These are phyloP conservation scores for Stephanodiscus triporus DNA, from an alignment of 108 stramenopile species.

Conservation along the genomic window DNA sequence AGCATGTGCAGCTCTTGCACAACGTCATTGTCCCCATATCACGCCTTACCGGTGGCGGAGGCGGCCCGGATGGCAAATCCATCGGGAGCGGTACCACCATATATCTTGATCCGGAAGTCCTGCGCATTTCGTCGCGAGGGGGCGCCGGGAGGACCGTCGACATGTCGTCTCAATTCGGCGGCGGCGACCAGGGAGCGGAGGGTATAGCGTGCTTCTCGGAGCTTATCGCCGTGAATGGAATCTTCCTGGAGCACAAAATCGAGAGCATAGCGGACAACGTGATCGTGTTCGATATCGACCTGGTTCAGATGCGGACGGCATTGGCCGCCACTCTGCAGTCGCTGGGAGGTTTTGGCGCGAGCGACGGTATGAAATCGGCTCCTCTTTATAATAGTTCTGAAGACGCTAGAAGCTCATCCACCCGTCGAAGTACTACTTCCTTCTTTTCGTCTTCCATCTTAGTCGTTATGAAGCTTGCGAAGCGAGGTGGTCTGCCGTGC, in stretches of 20 bases:
- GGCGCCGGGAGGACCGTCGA: conserved; percentile 38
- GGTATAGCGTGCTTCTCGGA: conserved; percentile 86
- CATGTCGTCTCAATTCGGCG: conserved; percentile 28
- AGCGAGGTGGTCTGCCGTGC: conserved; percentile 79
- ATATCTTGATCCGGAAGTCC: conserved; percentile 68
- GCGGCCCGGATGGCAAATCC: conserved; percentile 23
- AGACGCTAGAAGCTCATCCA: conserved; percentile 29
- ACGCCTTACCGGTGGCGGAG: conserved; percentile 44
- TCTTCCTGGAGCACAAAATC: conserved; percentile 85
- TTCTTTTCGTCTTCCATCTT: conserved; percentile 29
- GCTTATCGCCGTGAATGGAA: conserved; percentile 56
- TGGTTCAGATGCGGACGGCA: conserved; percentile 73
- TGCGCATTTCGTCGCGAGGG: conserved; percentile 65
- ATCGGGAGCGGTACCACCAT: conserved; percentile 64
- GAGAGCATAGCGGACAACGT: conserved; percentile 80
- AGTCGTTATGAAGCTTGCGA: conserved; percentile 80
- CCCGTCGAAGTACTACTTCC: conserved; percentile 17
- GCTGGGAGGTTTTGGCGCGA: conserved; percentile 34
- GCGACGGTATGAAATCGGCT: conserved; percentile 15
- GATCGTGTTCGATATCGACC: conserved; percentile 86
- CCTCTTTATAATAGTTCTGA: conserved; percentile 50
- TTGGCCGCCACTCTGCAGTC: conserved; percentile 67
- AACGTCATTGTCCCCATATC: conserved; percentile 71
- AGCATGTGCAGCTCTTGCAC: conserved; percentile 76
- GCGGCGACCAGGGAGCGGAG: conserved; percentile 47